Evolutionary conservation across 2,329 filamentous ascomycete genomes (phyloP).

Genomic region (Geosmithia putterillii): DNA sequence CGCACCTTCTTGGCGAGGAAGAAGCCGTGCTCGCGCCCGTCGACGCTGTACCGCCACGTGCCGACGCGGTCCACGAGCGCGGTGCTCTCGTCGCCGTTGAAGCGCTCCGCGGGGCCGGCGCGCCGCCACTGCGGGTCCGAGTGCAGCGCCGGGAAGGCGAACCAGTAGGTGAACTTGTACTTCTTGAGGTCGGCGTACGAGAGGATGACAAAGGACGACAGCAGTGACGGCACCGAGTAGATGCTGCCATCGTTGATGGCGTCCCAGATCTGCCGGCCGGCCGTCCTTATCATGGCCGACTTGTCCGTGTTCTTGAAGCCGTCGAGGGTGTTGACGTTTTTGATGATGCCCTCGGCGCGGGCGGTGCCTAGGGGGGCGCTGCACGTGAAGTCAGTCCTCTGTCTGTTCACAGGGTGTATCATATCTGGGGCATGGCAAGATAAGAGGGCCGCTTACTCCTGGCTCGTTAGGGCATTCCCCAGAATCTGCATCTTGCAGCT

Average conservation of each 20-base stretch:
- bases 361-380: conserved; percentile 60
- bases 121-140: conserved; percentile 76
- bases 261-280: conserved; percentile 90
- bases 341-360: conserved; percentile 85
- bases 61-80: conserved; percentile 71
- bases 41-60: conserved; percentile 75
- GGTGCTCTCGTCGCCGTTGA: conserved; percentile 61
- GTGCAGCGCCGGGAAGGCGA: conserved; percentile 87
- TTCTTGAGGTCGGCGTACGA: conserved; percentile 96
- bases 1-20: conserved; percentile 78
- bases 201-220: conserved; percentile 78
- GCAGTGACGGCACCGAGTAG: conserved; percentile 83
- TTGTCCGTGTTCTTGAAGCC: conserved; percentile 83
- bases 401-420: not conserved
- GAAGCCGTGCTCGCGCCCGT: conserved; percentile 81
- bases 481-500: conserved; percentile 86
- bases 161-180: conserved; percentile 97
- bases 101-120: conserved; percentile 34
- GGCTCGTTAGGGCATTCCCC: conserved; percentile 71
- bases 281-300: conserved; percentile 60
- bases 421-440: conserved; percentile 8
- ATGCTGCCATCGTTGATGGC: conserved; percentile 94
- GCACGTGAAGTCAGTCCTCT: conserved; percentile 13
- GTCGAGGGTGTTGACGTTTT: conserved; percentile 92
- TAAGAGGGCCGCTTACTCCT: conserved; percentile 57